These are phyloP conservation scores for Colletotrichum spaethianum DNA, from an alignment of 2,329 filamentous ascomycete genomes.

Conservation along the genomic window DNA sequence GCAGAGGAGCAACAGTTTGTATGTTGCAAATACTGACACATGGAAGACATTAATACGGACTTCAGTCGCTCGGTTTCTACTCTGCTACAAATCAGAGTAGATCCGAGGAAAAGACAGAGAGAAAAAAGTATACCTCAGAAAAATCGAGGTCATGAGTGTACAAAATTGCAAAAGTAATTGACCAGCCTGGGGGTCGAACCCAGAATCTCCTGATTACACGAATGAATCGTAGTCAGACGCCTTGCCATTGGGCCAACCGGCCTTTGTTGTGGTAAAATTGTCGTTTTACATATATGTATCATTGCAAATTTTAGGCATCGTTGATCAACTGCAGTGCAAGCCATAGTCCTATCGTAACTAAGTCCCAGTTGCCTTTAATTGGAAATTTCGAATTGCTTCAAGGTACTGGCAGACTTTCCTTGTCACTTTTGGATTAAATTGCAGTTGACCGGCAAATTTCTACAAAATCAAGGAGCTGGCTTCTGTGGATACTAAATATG, in stretches of 20 bases:
- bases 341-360: no score
- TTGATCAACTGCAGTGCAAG: no score
- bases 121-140: no score
- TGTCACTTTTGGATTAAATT: background rate
- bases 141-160: background rate
- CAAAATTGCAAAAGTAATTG: background rate
- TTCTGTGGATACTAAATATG: constrained; percentile 28
- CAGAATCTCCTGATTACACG: constrained; percentile 38
- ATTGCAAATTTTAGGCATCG: no score
- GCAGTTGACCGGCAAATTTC: no score
- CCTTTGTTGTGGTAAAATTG: constrained; percentile 20
- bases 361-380: background rate
- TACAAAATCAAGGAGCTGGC: background rate
- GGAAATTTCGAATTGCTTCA: background rate
- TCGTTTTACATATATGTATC: no score
- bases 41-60: background rate
- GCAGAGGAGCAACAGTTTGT: background rate
- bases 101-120: background rate
- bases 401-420: background rate
- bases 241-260: constrained; percentile 56
- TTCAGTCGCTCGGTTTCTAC: background rate
- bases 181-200: constrained; percentile 42
- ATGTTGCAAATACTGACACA: no score
- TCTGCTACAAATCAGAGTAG: background rate
- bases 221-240: constrained; percentile 59